Conservation (phyloP, 73 alveolate species). For the Paramecium sonneborni region DNA sequence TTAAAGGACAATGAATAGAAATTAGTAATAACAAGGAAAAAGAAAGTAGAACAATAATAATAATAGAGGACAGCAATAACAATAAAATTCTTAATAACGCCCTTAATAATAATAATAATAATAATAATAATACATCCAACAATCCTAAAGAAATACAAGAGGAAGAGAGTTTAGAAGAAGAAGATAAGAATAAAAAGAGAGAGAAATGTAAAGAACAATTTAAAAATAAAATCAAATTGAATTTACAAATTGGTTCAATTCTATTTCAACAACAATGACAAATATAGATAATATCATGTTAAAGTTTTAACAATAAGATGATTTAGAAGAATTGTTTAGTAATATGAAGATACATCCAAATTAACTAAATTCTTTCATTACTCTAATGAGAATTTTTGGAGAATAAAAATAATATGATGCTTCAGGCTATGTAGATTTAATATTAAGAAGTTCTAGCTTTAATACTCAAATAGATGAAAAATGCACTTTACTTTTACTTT, state of each 20-base stretch:
- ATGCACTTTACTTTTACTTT: background rate
- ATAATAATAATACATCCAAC: background rate
- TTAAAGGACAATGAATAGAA: background rate
- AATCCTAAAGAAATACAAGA: background rate
- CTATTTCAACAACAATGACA: background rate
- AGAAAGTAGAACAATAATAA: background rate
- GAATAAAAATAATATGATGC: background rate
- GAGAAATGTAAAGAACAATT: background rate
- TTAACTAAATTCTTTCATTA: background rate
- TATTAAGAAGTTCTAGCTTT: background rate
- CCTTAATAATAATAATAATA: background rate
- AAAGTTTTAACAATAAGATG: background rate
- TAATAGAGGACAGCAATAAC: background rate
- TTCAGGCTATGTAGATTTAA: background rate
- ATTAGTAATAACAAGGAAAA: background rate
- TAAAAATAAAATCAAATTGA: background rate
- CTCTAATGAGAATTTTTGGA: background rate
- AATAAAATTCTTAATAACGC: background rate
- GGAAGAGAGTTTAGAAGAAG: background rate
- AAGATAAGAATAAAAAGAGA: background rate
- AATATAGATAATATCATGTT: background rate
- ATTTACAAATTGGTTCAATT: background rate
- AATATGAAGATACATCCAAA: background rate
- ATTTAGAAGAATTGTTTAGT: background rate
- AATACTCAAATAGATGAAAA: background rate